Evolutionary conservation across 1,139 yeast genomes (phyloP), one percentile per base, ranked within the genome.

Genomic region (Ashbya aceris): DNA sequence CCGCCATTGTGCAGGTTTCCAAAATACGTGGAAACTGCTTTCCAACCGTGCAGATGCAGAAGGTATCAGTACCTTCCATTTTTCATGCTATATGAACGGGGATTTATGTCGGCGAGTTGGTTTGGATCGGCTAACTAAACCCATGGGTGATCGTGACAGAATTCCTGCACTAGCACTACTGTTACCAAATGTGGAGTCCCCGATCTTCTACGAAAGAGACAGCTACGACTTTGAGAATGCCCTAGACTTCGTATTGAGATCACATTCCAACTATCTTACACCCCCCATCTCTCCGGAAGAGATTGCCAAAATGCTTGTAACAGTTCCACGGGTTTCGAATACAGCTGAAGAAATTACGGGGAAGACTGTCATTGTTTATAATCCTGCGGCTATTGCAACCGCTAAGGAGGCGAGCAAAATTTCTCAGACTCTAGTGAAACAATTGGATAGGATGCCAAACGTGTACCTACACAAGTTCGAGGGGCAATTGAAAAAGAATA

Each of bases 11-110:
- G 50, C 67, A 39, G 72, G 69, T 10, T 67, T 69, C 44, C 74
- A 75, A 47, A 70, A 70, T 46, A 52, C 67, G 2, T 83, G 91
- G 91, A 74, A 71, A 44, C 61, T 68, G 33, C 59, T 78, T 8
- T 70, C 80, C 14, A 76, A 75, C 50, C 71, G 67, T 38, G 56
- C 80, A 6, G 35, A 33, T 2, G 51, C 64, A 9, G 54, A 66
- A 7, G 61, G 65, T 7, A 63, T 74, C n/a, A 63, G 63, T n/a
- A 62, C 76, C 0, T 81, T 74, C 7, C 85, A 77, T 58, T 65
- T 81, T 47, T 77, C 76, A 60, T 82, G 91, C 59, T 58, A 61
- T 27, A 31, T 36, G 23, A 69, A 77, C 50, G 62, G 67, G 3
- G 64, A 62, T 14, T 53, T 80, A 4, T 82, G 91, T 56, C 53